Evolutionary conservation across 139 green algal genomes (phyloP).

Genomic region (Coelastrella sp.): DNA sequence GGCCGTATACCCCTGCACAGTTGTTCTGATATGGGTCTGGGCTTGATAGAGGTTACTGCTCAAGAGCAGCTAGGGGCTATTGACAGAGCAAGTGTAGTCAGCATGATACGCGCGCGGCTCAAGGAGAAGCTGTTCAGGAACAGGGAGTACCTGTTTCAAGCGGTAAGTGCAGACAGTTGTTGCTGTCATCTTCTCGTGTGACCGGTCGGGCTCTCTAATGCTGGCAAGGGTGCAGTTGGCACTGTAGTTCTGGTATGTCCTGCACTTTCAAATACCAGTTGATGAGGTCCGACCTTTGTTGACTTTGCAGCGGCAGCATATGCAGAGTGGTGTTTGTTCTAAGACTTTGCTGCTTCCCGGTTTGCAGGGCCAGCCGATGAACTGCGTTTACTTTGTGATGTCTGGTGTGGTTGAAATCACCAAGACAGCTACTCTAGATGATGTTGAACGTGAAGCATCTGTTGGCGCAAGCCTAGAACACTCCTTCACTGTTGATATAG

Average conservation of each 20-base stretch:
- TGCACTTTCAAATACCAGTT: too few relatives aligned
- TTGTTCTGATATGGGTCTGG: conserved; percentile 33
- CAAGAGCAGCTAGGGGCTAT: conserved; percentile 60
- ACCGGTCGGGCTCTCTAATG: not conserved
- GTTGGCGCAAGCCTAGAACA: conserved; percentile 42
- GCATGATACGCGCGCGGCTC: conserved; percentile 58
- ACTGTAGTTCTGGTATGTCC: too few relatives aligned
- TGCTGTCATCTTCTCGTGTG: too few relatives aligned
- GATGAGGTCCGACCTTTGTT: too few relatives aligned
- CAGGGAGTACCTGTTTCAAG: conserved; percentile 62
- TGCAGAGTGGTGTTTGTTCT: too few relatives aligned
- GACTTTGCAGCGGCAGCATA: too few relatives aligned
- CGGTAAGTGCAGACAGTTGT: too few relatives aligned
- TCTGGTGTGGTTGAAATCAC: conserved; percentile 68
- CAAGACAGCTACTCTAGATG: not conserved
- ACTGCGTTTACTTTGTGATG: conserved; percentile 71
- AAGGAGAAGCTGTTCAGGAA: conserved; percentile 59
- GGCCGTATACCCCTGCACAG: conserved; percentile 36
- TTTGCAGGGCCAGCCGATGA: conserved; percentile 55
- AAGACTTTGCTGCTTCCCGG: not conserved
- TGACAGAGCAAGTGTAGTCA: conserved; percentile 58
- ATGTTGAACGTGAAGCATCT: conserved; percentile 21
- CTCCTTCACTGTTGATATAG: conserved; percentile 64
- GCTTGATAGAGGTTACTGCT: conserved; percentile 48
- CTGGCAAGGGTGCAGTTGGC: too few relatives aligned